Evolutionary conservation across 2,329 filamentous ascomycete genomes (phyloP).

Genomic region (Zarea fungicola): DNA sequence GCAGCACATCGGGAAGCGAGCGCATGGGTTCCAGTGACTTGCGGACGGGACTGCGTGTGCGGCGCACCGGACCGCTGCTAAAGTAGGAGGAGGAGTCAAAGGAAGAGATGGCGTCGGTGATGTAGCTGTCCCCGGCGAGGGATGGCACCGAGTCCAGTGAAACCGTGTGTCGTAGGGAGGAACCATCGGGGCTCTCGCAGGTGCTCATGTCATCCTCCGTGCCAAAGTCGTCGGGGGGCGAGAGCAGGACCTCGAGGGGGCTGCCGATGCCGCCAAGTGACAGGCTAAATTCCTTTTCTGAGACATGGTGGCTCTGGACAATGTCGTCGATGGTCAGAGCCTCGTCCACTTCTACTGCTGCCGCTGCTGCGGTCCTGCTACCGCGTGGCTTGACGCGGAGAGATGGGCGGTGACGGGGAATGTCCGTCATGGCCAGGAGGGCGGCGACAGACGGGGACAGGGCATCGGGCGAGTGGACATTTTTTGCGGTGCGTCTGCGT

Average conservation of each 20-base stretch:
- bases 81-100: constrained; percentile 44
- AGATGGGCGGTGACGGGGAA: constrained; percentile 43
- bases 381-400: too few species aligned
- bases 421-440: constrained; percentile 56
- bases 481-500: constrained; percentile 1
- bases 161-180: constrained; percentile 46
- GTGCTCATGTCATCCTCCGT: constrained; percentile 42
- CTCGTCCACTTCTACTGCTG: constrained; percentile 18
- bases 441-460: constrained; percentile 57
- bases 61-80: constrained; percentile 20
- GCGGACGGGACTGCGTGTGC: constrained; percentile 36
- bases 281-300: constrained; percentile 54
- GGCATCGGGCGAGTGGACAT: constrained; percentile 39
- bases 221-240: constrained; percentile 52
- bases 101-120: constrained; percentile 45
- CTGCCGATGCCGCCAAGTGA: constrained; percentile 47
- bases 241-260: constrained; percentile 55
- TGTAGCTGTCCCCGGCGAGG: constrained; percentile 49
- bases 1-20: constrained; percentile 46
- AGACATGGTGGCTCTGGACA: constrained; percentile 47
- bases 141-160: constrained; percentile 60
- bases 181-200: constrained; percentile 50
- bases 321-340: constrained; percentile 52
- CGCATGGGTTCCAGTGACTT: constrained; percentile 49
- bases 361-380: too few species aligned